Evolutionary conservation across 1,284 basidiomycete genomes (phyloP), one percentile per base, ranked within the genome.

Genomic region (Pseudozyma tsukubaensis): DNA sequence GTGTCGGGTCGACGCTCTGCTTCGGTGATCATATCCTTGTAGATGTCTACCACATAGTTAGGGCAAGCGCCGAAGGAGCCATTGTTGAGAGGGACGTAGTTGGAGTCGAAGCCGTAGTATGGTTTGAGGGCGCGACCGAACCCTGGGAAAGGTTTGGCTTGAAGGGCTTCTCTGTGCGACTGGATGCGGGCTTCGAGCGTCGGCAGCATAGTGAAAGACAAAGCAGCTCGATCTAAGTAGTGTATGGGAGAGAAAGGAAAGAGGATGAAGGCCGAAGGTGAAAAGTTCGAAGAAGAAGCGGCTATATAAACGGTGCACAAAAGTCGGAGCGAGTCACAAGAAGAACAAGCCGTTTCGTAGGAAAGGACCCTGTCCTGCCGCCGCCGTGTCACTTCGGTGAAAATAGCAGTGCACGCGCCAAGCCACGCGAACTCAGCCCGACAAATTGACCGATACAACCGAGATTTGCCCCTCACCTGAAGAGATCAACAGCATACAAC

Each of bases 1-100:
- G 50, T 61, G 39, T 75, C 72, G 0, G 68, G 68, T 32, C 58
- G 36, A 12, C 63, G 57, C 29, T 75, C 72, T 1, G 68, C 59
- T 44, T 71, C 64, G 39, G 47, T 44, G 6, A 71, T 50, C 2
- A 57, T 40, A 34, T 64, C 60, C 16, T 59, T 63, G 54, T 50
- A 59, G 50, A 57, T 34, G 16, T 48, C 47, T 7, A 75, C 49
- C 1, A 75, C 72, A 44, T 71, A 54, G 44, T 61, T 71, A n/a
- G 72, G 72, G 18, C 72, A 75, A 3, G 64, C 57, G 8, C 72
- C 72, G 18, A 71, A 75, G 1, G 68, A 71, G 39, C 72, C 72
- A 35, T 71, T 71, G 72, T 75, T 75, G 35, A 75, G 58, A 2
- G 62, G 48, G 12, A 71, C 60, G 48, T 75, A 75, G 44, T 37